A percentile compares a stretch with the other conserved stretches of the same genome.
These are phyloP conservation scores for Hydnomerulius pinastri DNA, from an alignment of 768 basidiomycete species.

Conservation along the genomic window DNA sequence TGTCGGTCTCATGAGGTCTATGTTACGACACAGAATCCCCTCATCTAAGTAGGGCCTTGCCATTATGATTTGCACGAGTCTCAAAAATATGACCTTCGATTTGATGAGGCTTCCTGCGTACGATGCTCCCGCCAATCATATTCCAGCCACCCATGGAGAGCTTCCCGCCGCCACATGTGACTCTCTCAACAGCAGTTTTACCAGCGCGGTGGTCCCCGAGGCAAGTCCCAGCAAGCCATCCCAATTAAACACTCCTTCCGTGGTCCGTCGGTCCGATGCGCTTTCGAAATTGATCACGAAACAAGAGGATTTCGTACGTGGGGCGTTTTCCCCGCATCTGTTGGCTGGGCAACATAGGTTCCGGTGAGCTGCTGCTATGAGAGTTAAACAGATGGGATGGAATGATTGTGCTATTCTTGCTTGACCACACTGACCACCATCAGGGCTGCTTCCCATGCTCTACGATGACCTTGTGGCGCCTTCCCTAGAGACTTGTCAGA, in stretches of 20 bases:
- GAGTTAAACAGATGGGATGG: neutral
- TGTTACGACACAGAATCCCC: neutral
- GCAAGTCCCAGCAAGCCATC: neutral
- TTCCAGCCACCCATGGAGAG: neutral
- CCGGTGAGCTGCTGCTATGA: neutral
- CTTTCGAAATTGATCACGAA: no score
- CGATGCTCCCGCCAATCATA: neutral
- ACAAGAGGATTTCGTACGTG: no score
- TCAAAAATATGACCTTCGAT: neutral
- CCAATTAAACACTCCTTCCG: neutral
- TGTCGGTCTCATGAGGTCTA: neutral
- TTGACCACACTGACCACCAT: neutral
- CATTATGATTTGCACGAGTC: neutral
- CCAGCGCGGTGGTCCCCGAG: neutral
- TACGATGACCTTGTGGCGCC: neutral
- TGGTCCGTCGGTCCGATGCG: slow-evolving; percentile 4
- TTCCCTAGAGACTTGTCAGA: no score
- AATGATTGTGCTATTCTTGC: neutral
- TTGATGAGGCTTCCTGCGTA: no score
- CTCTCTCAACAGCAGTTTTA: neutral
- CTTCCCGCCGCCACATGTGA: neutral
- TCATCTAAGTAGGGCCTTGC: neutral
- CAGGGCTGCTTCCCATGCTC: neutral
- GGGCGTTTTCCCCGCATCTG: neutral
- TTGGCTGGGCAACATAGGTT: neutral